phyloP scores from a whole-genome alignment of 1,139 yeast genomes.

The Zygosaccharomyces pseudobailii region DNA sequence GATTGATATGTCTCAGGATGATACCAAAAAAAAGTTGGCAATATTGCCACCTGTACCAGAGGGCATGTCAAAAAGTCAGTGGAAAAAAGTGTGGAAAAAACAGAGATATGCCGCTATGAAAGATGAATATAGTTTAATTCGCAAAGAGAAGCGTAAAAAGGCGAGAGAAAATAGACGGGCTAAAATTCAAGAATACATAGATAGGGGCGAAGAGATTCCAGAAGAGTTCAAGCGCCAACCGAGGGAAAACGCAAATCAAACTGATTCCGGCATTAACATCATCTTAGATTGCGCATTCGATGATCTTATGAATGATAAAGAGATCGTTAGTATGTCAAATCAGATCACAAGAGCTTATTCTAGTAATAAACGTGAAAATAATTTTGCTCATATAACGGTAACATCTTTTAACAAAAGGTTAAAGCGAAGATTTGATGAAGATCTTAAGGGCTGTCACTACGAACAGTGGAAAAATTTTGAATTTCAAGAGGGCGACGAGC shows the following conservation, averaged over 20 bases:
- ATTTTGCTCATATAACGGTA: slow-evolving; percentile 56
- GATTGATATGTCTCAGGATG: slow-evolving; percentile 4
- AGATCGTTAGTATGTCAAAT: slow-evolving; percentile 68
- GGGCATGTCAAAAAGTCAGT: slow-evolving; percentile 80
- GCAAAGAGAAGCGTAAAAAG: slow-evolving; percentile 52
- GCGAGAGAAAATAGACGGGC: slow-evolving; percentile 36
- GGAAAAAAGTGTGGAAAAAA: slow-evolving; percentile 64
- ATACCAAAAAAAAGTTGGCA: slow-evolving; percentile 6
- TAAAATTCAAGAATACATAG: slow-evolving; percentile 33
- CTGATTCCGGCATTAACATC: slow-evolving; percentile 46
- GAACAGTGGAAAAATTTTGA: slow-evolving; percentile 61
- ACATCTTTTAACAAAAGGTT: slow-evolving; percentile 65
- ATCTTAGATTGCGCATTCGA: slow-evolving; percentile 88
- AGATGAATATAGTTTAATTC: slow-evolving; percentile 48
- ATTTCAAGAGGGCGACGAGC: slow-evolving; percentile 45
- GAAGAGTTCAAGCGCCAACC: slow-evolving; percentile 33
- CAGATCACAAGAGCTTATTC: slow-evolving; percentile 83
- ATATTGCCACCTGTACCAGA: slow-evolving; percentile 50
- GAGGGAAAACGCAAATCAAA: slow-evolving; percentile 40
- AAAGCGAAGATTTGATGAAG: slow-evolving; percentile 61
- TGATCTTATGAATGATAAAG: slow-evolving; percentile 77
- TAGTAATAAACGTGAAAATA: slow-evolving; percentile 59
- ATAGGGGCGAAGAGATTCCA: slow-evolving; percentile 38
- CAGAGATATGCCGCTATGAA: slow-evolving; percentile 61
- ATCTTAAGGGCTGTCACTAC: slow-evolving; percentile 52